Conservation (phyloP, 1,139 yeast genomes). For the Williopsis jadinii region DNA sequence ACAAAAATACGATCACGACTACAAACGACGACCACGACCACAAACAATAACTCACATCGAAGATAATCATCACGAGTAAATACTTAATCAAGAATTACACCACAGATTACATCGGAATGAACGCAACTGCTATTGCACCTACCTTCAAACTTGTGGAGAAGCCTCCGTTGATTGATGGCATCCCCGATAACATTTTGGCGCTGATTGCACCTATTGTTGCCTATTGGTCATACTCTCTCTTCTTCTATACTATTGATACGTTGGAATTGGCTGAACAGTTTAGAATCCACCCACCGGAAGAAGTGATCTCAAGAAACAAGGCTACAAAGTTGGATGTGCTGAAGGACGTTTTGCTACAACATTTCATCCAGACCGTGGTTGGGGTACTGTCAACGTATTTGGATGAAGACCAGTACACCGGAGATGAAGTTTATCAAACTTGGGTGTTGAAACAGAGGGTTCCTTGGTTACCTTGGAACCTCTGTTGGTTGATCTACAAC, state of each 20-base stretch:
- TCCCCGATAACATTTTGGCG: slow-evolving; percentile 72
- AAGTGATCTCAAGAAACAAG: slow-evolving; percentile 66
- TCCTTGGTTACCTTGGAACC: slow-evolving; percentile 35
- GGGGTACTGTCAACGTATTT: slow-evolving; percentile 50
- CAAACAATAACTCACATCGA: no score
- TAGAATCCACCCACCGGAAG: slow-evolving; percentile 89
- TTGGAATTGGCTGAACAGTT: slow-evolving; percentile 71
- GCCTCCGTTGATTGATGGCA: slow-evolving; percentile 42
- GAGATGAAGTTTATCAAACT: slow-evolving; percentile 61
- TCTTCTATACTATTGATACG: slow-evolving; percentile 71
- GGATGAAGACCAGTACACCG: slow-evolving; percentile 64
- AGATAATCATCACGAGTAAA: no score
- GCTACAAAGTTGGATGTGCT: slow-evolving; percentile 66
- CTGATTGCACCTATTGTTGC: slow-evolving; percentile 68
- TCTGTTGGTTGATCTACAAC: slow-evolving; percentile 44
- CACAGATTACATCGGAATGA: no score
- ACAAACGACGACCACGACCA: no score
- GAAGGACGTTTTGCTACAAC: slow-evolving; percentile 79
- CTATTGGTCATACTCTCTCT: slow-evolving; percentile 72
- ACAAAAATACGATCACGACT: no score
- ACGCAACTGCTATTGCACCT: slow-evolving; percentile 6
- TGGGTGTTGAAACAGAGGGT: slow-evolving; percentile 54
- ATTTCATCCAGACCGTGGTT: slow-evolving; percentile 66
- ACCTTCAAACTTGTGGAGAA: slow-evolving; percentile 20
- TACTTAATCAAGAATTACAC: no score